Base-by-base conservation (phyloP, 192 early-diverging fungal species). In the Allomyces macrogynus region DNA sequence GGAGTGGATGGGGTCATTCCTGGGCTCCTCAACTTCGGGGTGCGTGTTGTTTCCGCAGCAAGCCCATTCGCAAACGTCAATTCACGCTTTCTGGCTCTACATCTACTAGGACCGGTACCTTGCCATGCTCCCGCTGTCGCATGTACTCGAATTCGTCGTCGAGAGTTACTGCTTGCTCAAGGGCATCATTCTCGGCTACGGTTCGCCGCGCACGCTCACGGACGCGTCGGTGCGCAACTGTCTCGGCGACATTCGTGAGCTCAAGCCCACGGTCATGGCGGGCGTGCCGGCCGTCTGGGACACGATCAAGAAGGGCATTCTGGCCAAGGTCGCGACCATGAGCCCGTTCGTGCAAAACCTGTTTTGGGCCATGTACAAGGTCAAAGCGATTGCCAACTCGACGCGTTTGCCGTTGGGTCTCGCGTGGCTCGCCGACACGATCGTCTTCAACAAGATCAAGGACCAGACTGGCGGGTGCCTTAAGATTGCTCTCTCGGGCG, bases 231-330 rank as follows among this genome's bases (percentile, higher is more conserved):
- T 86, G 24, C 80, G 80, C 43, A 77, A 83, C 65, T 84, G 84
- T 68, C 72, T 78, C 64, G 82, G 82, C 26, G 89, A 91, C 68
- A 80, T 91, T 65, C 80, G 80, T 26, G 80, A 80, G 65, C 76
- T 91, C 65, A 75, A 72, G 32, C 89, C 89, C 43, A 84, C 86
- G 0, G 67, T 91, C 43, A 83, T 91, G 87, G 80, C 84, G 60
- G 89, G 89, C 71, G 89, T 91, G 20, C 89, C 89, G 60, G 84
- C 85, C 64, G 87, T 91, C 18, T 91, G 89, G 89, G 86, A 89
- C 67, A 76, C 84, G 4, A 92, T 98, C 66, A 81, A 91, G n/a
- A 92, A 93, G 67, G 86, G 82, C 61, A 81, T 95, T 12, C 65
- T 87, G 67, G 73, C 78, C 40, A 89, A 89, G 65, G 66, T 90